Percentiles rank a stretch among this genome's conserved stretches.
These are phyloP conservation scores for Eucalyptus cloeziana DNA, from an alignment of 345 rosid species.

Conservation along the genomic window DNA sequence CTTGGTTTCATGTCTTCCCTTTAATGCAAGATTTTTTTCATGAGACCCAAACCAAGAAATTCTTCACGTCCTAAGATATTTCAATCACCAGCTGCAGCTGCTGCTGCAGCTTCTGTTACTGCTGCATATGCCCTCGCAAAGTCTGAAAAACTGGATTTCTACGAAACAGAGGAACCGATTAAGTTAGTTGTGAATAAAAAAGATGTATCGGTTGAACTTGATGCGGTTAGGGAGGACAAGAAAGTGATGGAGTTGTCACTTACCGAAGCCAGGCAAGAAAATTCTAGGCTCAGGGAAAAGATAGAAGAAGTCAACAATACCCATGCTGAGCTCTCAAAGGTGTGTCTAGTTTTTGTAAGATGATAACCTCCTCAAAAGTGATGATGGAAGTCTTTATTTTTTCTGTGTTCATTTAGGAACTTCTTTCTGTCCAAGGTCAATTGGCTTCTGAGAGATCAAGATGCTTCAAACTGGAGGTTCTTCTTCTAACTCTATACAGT, in stretches of 20 bases:
- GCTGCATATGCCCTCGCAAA: conserved; percentile 94
- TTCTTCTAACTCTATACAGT: background rate
- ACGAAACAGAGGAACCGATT: conserved; percentile 17
- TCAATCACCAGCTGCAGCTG: conserved; percentile 94
- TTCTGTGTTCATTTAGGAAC: conserved; percentile 42
- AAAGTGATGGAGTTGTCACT: conserved; percentile 42
- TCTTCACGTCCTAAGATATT: conserved; percentile 61
- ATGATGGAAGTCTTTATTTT: background rate
- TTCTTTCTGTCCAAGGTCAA: conserved; percentile 86
- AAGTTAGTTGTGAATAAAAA: conserved; percentile 23
- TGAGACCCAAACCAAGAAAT: conserved; percentile 72
- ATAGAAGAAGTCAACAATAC: conserved; percentile 59
- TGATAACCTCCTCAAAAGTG: background rate
- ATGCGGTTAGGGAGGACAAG: conserved; percentile 61
- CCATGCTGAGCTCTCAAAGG: conserved; percentile 75
- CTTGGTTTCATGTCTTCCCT: background rate
- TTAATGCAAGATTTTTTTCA: conserved; percentile 47
- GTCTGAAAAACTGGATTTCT: conserved; percentile 58
- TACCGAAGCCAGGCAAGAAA: conserved; percentile 48
- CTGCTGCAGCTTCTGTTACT: conserved; percentile 95
- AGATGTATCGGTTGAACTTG: conserved; percentile 30
- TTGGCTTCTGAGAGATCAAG: conserved; percentile 87
- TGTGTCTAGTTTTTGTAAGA: background rate
- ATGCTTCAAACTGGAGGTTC: conserved; percentile 96
- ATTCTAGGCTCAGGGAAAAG: conserved; percentile 50